A percentile compares a stretch with the other conserved stretches of the same genome.
Evolutionary conservation across 2,329 filamentous ascomycete genomes (phyloP).

Genomic region (Paracorniculantispora psalliotae): DNA sequence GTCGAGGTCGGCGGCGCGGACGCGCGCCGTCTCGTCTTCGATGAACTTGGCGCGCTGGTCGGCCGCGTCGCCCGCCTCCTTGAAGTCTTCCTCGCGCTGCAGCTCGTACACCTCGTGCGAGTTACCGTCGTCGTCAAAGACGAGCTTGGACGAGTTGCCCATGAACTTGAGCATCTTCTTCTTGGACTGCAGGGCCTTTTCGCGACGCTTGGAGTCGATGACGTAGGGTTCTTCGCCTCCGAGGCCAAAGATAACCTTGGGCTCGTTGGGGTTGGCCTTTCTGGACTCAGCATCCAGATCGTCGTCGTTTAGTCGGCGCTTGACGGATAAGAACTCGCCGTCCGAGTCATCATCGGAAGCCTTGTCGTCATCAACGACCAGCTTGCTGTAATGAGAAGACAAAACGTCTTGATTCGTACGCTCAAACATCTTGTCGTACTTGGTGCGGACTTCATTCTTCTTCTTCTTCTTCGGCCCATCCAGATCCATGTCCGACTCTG

Average conservation of each 20-base stretch:
- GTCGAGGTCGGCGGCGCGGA: constrained; percentile 68
- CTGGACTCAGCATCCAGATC: constrained; percentile 51
- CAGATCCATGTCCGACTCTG: constrained; percentile 52
- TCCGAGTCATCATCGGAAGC: constrained; percentile 58
- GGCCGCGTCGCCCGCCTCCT: constrained; percentile 66
- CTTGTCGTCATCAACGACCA: constrained; percentile 55
- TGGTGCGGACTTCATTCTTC: constrained; percentile 70
- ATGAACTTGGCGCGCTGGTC: constrained; percentile 74
- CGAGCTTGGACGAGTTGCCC: constrained; percentile 75
- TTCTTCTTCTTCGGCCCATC: constrained; percentile 38
- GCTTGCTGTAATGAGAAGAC: constrained; percentile 86
- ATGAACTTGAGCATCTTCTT: constrained; percentile 91
- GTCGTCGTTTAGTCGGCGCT: constrained; percentile 73
- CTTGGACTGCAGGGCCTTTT: constrained; percentile 92
- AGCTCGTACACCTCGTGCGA: constrained; percentile 84
- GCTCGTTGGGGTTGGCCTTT: constrained; percentile 36
- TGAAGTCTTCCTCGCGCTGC: constrained; percentile 78
- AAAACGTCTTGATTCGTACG: constrained; percentile 92
- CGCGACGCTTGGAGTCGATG: constrained; percentile 89
- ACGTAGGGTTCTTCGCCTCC: constrained; percentile 70
- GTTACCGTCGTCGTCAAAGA: constrained; percentile 90
- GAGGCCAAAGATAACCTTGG: constrained; percentile 60
- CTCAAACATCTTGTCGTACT: constrained; percentile 98
- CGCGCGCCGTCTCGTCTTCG: constrained; percentile 65
- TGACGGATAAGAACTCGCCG: constrained; percentile 81